Conservation (phyloP, 2,329 filamentous ascomycete genomes). For the Fusarium sp. region DNA sequence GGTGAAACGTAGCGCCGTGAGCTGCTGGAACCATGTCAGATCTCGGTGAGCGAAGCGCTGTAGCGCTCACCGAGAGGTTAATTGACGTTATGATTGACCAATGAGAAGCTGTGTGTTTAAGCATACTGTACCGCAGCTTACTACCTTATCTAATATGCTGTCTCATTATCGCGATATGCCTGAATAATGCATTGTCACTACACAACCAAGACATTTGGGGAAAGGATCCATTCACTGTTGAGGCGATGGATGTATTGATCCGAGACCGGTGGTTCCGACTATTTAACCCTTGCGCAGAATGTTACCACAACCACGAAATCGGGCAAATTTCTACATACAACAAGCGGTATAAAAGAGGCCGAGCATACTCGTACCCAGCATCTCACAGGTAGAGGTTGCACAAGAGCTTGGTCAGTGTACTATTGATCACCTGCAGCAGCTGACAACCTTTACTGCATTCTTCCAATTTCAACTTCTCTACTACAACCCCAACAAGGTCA, state of each 20-base stretch:
- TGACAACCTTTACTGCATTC: background rate
- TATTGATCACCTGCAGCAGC: slow-evolving; percentile 4
- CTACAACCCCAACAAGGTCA: slow-evolving; percentile 14
- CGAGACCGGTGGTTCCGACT: slow-evolving; percentile 20
- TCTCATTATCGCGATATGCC: slow-evolving; percentile 23
- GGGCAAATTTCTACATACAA: background rate
- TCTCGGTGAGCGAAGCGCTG: slow-evolving; percentile 4
- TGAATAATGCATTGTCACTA: slow-evolving; percentile 3
- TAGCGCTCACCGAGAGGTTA: slow-evolving; percentile 5
- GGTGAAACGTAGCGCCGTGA: slow-evolving; percentile 39
- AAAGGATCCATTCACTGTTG: background rate
- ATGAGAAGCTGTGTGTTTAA: slow-evolving; percentile 17
- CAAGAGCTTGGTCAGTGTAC: background rate
- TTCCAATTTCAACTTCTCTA: slow-evolving; percentile 1
- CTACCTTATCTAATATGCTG: slow-evolving; percentile 13
- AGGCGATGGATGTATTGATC: slow-evolving; percentile 1
- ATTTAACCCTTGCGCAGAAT: slow-evolving; percentile 12
- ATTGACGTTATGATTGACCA: slow-evolving; percentile 19
- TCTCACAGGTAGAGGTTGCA: background rate
- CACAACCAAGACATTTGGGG: background rate
- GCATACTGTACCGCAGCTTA: background rate
- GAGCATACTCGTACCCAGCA: background rate
- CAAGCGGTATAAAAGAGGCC: slow-evolving; percentile 18
- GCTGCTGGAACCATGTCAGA: background rate
- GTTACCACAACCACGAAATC: slow-evolving; percentile 14